Evolutionary conservation across 495 filamentous ascomycete genomes (phyloP).

Genomic region (Hypoxylon perforatum): DNA sequence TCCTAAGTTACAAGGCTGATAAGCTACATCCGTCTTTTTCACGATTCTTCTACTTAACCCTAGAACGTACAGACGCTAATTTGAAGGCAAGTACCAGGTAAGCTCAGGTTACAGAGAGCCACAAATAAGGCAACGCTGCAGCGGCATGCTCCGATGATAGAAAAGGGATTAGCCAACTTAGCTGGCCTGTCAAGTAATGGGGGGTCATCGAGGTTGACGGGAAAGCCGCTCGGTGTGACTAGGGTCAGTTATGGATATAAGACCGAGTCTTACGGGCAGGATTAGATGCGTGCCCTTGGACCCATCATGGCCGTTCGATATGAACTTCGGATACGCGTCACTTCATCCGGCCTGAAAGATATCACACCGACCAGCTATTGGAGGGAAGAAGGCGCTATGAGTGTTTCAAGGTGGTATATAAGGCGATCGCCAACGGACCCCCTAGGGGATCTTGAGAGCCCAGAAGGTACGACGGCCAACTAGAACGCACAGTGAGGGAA

Average conservation of each 20-base stretch:
- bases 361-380: slow-evolving; percentile 5
- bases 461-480: slow-evolving; percentile 4
- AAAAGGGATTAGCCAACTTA: not conserved
- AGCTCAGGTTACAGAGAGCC: slow-evolving; percentile 6
- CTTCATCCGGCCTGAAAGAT: not conserved
- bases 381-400: slow-evolving; percentile 3
- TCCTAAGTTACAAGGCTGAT: not conserved
- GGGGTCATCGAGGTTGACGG: slow-evolving; percentile 20
- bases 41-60: not conserved
- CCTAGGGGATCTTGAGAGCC: slow-evolving; percentile 5
- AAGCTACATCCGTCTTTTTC: not conserved
- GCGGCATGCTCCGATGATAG: slow-evolving; percentile 9
- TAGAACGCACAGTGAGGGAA: slow-evolving; percentile 1
- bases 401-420: slow-evolving; percentile 22
- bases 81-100: not conserved
- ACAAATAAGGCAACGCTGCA: slow-evolving; percentile 18
- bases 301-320: not conserved
- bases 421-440: slow-evolving; percentile 21
- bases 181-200: no score
- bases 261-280: slow-evolving; percentile 5
- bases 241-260: slow-evolving; percentile 6
- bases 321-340: not conserved
- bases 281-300: slow-evolving; percentile 1
- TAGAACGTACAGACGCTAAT: slow-evolving; percentile 5
- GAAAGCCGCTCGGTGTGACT: slow-evolving; percentile 28